Conservation (phyloP, 495 filamentous ascomycete species). For the Aspergillus mulundensis region DNA sequence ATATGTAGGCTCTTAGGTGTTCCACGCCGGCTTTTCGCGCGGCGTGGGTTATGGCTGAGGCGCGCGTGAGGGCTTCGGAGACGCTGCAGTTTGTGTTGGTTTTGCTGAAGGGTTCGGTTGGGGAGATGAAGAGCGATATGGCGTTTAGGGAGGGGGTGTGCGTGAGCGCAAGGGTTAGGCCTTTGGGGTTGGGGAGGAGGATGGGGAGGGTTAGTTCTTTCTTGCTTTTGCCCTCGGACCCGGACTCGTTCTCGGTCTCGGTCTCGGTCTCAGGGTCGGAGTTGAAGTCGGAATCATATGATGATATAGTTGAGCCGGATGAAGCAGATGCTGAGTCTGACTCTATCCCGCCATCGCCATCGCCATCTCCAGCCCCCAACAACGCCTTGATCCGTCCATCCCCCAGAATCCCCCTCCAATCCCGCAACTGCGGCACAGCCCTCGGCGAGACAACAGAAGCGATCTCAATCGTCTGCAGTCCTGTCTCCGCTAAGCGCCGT, state of each 20-base stretch:
- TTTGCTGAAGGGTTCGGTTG: constrained; percentile 40
- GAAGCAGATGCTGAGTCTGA: not conserved
- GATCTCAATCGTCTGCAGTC: constrained; percentile 37
- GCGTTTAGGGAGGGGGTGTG: not conserved
- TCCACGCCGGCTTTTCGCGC: not conserved
- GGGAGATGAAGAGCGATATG: constrained; percentile 34
- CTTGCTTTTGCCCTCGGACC: no score
- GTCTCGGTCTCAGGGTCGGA: not conserved
- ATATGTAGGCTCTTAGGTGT: constrained; percentile 26
- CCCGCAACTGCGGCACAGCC: constrained; percentile 40
- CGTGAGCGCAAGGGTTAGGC: constrained; percentile 31
- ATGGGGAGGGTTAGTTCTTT: constrained; percentile 35
- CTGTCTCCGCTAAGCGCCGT: constrained; percentile 24
- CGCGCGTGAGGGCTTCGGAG: constrained; percentile 23
- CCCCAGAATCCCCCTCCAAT: constrained; percentile 32
- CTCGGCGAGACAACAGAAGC: constrained; percentile 43
- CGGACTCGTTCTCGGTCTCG: no score
- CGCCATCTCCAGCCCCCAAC: not conserved
- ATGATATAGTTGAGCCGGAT: not conserved
- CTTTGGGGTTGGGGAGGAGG: constrained; percentile 41
- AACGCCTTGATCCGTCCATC: not conserved
- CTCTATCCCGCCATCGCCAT: not conserved
- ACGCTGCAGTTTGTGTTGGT: constrained; percentile 43
- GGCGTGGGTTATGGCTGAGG: not conserved
- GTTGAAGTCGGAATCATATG: no score